Base-by-base conservation (phyloP, 2,329 filamentous ascomycete genomes). In the Aspergillus thermomutatus region DNA sequence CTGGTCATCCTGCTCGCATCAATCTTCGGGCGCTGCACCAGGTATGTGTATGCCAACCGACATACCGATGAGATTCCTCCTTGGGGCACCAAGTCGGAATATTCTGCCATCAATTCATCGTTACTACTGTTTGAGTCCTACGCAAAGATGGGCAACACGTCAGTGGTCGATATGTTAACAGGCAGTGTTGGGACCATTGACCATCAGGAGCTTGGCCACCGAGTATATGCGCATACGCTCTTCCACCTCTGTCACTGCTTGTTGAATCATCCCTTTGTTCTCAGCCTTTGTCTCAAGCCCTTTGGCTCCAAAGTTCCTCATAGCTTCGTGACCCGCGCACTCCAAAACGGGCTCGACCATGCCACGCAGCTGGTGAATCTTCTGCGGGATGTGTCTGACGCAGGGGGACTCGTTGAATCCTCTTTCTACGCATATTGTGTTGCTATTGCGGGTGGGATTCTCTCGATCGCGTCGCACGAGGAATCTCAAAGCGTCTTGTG, bases 11-110 rank as follows among this genome's bases (percentile, higher is more conserved):
- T 75, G 14, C 67, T 71, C 58, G 69, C 71, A 1, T 73, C 70
- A 0, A 68, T 69, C 21, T 60, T 75, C 14, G 71, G 72, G 1
- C 63, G 67, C 9, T 67, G 71, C 28, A 68, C 69, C 11, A 55
- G 69, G 56, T 70, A 72, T 47, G 65, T 65, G 2, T 63, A 71
- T 40, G 61, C 65, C 34, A 60, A 64, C 17, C 53, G 56, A 14
- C 60, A 52, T 19, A 60, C 59, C 7, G 63, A 66, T 43, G 52
- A 59, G 17, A 63, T 66, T 19, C 68, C 68, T 6, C 72, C 72
- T 9, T 75, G 73, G 73, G 70, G 74, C 51, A 67, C 72, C 1
- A 66, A 68, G 52, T 74, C 70, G 1, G 66, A 73, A 25, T 74
- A 70, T 50, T 61, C 71, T 1, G 59, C 59, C 2, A 72, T 73